Evolutionary conservation across 1,284 basidiomycete species (phyloP).

Genomic region (Irpex sp.): DNA sequence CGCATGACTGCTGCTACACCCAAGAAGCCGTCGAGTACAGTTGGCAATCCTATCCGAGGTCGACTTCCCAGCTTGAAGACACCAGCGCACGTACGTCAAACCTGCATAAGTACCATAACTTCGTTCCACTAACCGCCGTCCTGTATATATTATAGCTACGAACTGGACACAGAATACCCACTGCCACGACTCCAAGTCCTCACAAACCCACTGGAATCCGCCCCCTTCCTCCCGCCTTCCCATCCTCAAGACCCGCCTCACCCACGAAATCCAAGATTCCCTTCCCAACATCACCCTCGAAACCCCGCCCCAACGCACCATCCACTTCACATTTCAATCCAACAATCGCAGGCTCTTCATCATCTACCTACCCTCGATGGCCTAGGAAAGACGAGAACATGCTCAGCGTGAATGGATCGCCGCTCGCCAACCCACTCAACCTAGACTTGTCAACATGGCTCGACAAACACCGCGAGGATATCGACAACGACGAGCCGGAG

Average conservation of each 20-base stretch:
- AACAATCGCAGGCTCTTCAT: conserved; percentile 55
- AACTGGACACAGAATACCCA: conserved; percentile 27
- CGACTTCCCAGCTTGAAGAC: conserved; percentile 41
- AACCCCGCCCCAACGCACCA: conserved; percentile 47
- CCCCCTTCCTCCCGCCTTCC: conserved; percentile 24
- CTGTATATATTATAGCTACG: conserved; percentile 16
- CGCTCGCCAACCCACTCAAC: conserved; percentile 67
- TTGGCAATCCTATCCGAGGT: conserved; percentile 44
- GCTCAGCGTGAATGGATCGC: conserved; percentile 75
- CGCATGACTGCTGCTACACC: conserved; percentile 48
- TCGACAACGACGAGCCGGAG: conserved; percentile 21
- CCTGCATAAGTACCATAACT: not conserved
- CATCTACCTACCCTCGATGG: conserved; percentile 56
- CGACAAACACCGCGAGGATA: conserved; percentile 17
- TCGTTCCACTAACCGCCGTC: not conserved
- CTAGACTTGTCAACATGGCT: conserved; percentile 37
- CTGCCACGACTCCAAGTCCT: conserved; percentile 48
- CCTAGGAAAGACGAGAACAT: conserved; percentile 69
- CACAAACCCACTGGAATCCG: conserved; percentile 39
- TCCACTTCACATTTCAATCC: conserved; percentile 74
- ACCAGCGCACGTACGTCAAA: conserved; percentile 31
- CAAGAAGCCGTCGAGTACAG: conserved; percentile 50
- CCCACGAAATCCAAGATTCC: conserved; percentile 30
- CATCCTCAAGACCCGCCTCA: conserved; percentile 41
- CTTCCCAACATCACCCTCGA: conserved; percentile 38